Percentiles rank a stretch among this genome's conserved stretches.
phyloP scores from a whole-genome alignment of 2,329 filamentous ascomycete genomes.

The Alternaria angustiovoidea region DNA sequence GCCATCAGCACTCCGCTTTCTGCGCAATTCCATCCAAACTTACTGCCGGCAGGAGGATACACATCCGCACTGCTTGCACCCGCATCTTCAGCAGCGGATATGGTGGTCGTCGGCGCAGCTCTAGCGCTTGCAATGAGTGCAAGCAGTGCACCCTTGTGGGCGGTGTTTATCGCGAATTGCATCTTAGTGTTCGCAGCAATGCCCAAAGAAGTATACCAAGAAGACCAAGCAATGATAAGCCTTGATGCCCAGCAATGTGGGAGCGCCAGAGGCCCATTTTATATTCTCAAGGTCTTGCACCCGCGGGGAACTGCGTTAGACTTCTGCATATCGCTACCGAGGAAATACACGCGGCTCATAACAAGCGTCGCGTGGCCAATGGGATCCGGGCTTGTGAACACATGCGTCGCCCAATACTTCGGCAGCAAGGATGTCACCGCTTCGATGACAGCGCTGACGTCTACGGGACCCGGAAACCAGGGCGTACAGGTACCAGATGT shows the following conservation, averaged over 20 bases:
- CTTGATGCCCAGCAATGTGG: slow-evolving; percentile 27
- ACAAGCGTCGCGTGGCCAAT: neutral
- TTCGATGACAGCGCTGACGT: neutral
- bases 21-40: slow-evolving; percentile 8
- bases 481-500: neutral
- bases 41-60: slow-evolving; percentile 39
- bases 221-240: slow-evolving; percentile 29
- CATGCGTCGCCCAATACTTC: neutral
- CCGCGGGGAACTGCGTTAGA: neutral
- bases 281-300: slow-evolving; percentile 11
- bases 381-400: neutral
- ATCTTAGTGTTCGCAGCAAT: slow-evolving; percentile 9
- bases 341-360: slow-evolving; percentile 7
- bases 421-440: neutral
- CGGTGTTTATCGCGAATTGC: slow-evolving; percentile 11
- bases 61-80: slow-evolving; percentile 28
- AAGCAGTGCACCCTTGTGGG: slow-evolving; percentile 18
- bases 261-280: slow-evolving; percentile 13
- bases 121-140: slow-evolving; percentile 18
- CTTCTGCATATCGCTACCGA: neutral
- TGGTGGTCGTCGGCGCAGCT: slow-evolving; percentile 24
- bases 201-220: neutral
- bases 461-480: neutral
- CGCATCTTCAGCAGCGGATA: slow-evolving; percentile 25
- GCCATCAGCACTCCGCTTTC: slow-evolving; percentile 9